These are phyloP conservation scores for Phytophthora sp. DNA, from an alignment of 352 stramenopile genomes.

Conservation along the genomic window DNA sequence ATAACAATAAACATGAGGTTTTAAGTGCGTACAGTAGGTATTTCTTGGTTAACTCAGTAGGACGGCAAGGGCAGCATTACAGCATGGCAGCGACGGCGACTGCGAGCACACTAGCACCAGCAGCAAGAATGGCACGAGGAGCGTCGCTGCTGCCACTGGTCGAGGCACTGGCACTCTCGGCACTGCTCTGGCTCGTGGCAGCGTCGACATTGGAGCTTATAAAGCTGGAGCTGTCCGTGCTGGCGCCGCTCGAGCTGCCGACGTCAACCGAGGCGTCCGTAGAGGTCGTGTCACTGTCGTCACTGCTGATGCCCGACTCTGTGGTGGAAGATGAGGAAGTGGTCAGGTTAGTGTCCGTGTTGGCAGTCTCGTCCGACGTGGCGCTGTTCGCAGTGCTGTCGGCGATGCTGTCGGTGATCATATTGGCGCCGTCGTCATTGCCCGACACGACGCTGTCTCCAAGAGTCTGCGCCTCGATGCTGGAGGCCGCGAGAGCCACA, in stretches of 20 bases:
- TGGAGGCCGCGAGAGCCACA: constrained; percentile 21
- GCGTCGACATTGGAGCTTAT: background rate
- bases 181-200: constrained; percentile 8
- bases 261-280: constrained; percentile 10
- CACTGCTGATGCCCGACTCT: constrained; percentile 12
- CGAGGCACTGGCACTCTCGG: constrained; percentile 18
- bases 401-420: constrained; percentile 22
- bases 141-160: constrained; percentile 26
- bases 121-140: constrained; percentile 11
- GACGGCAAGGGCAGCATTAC: constrained; percentile 16
- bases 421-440: constrained; percentile 35
- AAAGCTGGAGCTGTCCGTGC: constrained; percentile 4
- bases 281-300: constrained; percentile 26
- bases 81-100: constrained; percentile 33
- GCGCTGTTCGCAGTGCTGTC: constrained; percentile 21
- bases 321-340: constrained; percentile 2
- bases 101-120: constrained; percentile 33
- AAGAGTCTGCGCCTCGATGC: constrained; percentile 37
- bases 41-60: constrained; percentile 19
- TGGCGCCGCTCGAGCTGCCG: constrained; percentile 5
- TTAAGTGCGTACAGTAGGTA: too few relatives aligned
- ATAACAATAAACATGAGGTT: constrained; percentile 14
- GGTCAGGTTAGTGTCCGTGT: constrained; percentile 17
- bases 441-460: constrained; percentile 45
- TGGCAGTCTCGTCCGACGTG: constrained; percentile 20